Evolutionary conservation across 768 basidiomycete species (phyloP), one percentile per base, ranked within the genome.

Genomic region (Coprinopsis strossmayeri): DNA sequence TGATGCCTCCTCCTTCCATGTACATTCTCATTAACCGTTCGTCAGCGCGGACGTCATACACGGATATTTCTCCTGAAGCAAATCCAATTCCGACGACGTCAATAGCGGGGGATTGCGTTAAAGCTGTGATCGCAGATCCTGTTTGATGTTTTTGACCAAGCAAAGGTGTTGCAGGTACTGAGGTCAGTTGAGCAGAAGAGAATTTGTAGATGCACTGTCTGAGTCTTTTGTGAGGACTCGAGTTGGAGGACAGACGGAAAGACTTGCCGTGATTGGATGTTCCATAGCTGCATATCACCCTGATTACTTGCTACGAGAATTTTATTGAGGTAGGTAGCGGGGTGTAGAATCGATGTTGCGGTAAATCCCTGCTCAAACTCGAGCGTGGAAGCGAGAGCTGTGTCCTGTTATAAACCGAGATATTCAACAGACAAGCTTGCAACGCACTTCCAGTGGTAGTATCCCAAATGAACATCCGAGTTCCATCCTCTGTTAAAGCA

Each of bases 261-360:
- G 30, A 32, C 82, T 55, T 49, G 91, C 91, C 78, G 77, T 10
- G 92, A 84, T 5, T 83, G 76, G 53, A 91, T 81, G 64, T 98
- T 99, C 92, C 92, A 98, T n/a, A 99, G 66, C 52, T 96, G 89
- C 58, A 98, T 67, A 35, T 67, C 70, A 2, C 96, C 96, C 63
- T 93, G 76, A 48, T 69, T 76, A 57, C 91, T 89, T 2, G 84
- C 81, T 10, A 98, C 78, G 1, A 98, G 72, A 0, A 98, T 74
- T 69, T 99, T 99, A 72, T 99, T 98, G 44, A 99, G 65, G 65
- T 98, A 98, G 11, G 96, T 98, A 1, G 92, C 85, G 2, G 96
- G 96, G 62, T 99, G 96, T 3, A 96, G 73, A 35, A 96, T 70
- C 23, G 74, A 75, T 3, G 81, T 86, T n/a, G 94, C 94, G 1